Evolutionary conservation across 805 yeast species (phyloP).

Genomic region (Cyberlindnera euphorbiiphila): DNA sequence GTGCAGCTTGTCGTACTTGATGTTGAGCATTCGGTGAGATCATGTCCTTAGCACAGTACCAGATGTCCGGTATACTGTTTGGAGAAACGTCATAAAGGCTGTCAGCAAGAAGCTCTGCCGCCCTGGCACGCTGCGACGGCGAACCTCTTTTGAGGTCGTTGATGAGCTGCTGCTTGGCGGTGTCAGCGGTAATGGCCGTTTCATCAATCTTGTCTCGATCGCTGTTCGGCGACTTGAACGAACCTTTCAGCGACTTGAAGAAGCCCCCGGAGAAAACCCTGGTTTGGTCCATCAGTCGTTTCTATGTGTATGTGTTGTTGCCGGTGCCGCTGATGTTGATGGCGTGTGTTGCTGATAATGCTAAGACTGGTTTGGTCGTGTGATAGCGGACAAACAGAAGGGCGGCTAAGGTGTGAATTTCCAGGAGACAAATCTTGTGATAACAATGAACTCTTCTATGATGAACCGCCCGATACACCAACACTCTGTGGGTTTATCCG

Average conservation of each 20-base stretch:
- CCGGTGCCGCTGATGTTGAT: neutral
- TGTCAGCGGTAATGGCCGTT: conserved; percentile 42
- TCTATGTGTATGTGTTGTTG: neutral
- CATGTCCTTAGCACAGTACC: conserved; percentile 64
- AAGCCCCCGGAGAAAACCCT: conserved; percentile 20
- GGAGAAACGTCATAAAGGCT: conserved; percentile 49
- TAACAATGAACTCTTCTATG: too few species aligned
- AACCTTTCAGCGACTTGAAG: conserved; percentile 25
- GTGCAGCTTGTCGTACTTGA: conserved; percentile 46
- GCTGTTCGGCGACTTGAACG: conserved; percentile 24
- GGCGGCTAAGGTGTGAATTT: too few species aligned
- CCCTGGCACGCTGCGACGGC: conserved; percentile 39
- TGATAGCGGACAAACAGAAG: too few species aligned
- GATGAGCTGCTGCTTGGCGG: conserved; percentile 36
- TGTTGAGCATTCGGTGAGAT: conserved; percentile 31
- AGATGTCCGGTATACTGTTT: conserved; percentile 64
- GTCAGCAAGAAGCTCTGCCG: conserved; percentile 48
- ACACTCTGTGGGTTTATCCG: too few species aligned
- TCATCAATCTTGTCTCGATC: conserved; percentile 35
- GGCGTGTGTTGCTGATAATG: neutral
- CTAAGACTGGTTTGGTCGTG: too few species aligned
- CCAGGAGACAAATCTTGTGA: too few species aligned
- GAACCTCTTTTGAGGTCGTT: conserved; percentile 37
- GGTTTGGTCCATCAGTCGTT: conserved; percentile 10
- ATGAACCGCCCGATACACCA: too few species aligned